phyloP scores from a whole-genome alignment of 805 yeast genomes.

The Jamesozyma lodderae region DNA sequence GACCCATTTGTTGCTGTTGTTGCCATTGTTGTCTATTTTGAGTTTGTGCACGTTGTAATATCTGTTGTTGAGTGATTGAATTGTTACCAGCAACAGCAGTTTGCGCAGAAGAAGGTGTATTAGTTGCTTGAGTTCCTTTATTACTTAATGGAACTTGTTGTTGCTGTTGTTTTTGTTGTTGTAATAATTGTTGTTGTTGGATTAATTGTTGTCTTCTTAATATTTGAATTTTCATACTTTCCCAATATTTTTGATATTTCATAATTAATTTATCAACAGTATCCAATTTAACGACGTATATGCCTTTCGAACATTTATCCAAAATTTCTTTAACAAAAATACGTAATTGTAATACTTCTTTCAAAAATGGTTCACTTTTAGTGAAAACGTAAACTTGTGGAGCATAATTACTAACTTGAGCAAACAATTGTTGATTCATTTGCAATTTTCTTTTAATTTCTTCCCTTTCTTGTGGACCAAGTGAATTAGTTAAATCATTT shows the following conservation, averaged over 20 bases:
- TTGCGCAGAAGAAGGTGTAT: constrained; percentile 8
- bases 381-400: constrained; percentile 73
- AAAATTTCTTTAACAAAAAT: constrained; percentile 68
- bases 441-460: constrained; percentile 46
- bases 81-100: constrained; percentile 6
- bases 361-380: constrained; percentile 65
- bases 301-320: constrained; percentile 56
- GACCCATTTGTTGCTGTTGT: constrained; percentile 10
- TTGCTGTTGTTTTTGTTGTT: constrained; percentile 20
- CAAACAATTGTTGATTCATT: constrained; percentile 42
- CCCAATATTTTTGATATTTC: constrained; percentile 68
- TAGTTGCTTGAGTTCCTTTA: neutral
- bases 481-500: constrained; percentile 52
- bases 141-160: constrained; percentile 6
- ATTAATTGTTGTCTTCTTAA: constrained; percentile 32
- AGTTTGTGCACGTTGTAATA: constrained; percentile 13
- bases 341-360: constrained; percentile 67
- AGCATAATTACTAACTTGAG: constrained; percentile 64
- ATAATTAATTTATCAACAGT: constrained; percentile 58
- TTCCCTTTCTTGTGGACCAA: constrained; percentile 57
- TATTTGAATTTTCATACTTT: constrained; percentile 60
- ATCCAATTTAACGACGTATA: constrained; percentile 64
- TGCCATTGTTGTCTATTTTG: constrained; percentile 26
- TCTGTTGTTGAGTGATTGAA: constrained; percentile 10
- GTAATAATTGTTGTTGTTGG: constrained; percentile 27